Base-by-base conservation (phyloP, 768 basidiomycete species). In the Mycena vulgaris region DNA sequence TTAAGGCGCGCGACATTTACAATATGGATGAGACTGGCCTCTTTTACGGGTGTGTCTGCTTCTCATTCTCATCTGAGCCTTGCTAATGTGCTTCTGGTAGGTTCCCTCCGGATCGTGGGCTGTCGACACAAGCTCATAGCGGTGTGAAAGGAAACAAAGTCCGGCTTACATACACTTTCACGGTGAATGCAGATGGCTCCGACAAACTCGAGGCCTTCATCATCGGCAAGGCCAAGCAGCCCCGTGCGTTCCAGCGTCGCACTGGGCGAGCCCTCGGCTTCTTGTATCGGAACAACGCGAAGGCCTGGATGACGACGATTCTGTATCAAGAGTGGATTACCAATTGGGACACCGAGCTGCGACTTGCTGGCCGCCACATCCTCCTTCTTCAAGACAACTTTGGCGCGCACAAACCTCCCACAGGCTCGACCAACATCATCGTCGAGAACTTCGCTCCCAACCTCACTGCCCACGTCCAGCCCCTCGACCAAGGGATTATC, bases 291-390 rank as follows among this genome's bases (percentile, higher is more conserved):
- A 80, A 78, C 73, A 85, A 83, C 72, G 72, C 70, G 27, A 85
- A 80, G 59, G 80, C 81, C 3, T 84, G 81, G 83, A 85, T 84
- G 83, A 83, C 78, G 0, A 35, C 74, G 0, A 42, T 57, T 13
- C 67, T 83, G 2, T 85, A 80, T 75, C 73, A 80, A 42, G 76
- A 81, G 28, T 85, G 81, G 80, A 65, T 83, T 21, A 23, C 33
- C 11, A 53, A 60, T 23, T 68, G 66, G 66, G 66, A 68, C 39
- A 40, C 35, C 3, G 49, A 68, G 39, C 57, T 68, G 42, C 42
- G 59, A 19, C 58, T 52, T 45, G 49, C 48, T 17, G 17, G 40
- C 47, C 48, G 69, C 21, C 51, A 74, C 27, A 74, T 77, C 31
- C 51, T 75, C 27, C 70, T 77, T 31, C 40, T 70, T 17, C 65